phyloP scores from a whole-genome alignment of 2,329 filamentous ascomycete species.

The Pseudogymnoascus verrucosus region DNA sequence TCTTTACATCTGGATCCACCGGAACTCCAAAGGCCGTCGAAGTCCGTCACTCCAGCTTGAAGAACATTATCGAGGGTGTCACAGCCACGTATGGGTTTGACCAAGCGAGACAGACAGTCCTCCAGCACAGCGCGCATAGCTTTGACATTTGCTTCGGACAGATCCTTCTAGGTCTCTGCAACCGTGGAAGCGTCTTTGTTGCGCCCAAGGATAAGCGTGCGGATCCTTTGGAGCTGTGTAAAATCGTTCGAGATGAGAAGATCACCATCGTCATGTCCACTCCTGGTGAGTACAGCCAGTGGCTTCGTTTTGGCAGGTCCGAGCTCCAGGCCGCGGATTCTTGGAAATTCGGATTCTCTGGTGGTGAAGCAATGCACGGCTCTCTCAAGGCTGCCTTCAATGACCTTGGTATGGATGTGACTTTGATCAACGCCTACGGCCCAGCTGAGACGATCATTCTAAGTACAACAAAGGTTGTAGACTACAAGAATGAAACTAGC shows the following conservation, averaged over 20 bases:
- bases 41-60: neutral
- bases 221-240: neutral
- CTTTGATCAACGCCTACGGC: conserved; percentile 9
- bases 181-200: neutral
- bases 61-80: neutral
- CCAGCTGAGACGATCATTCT: conserved; percentile 8
- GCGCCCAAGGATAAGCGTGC: neutral
- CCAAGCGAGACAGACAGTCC: neutral
- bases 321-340: neutral
- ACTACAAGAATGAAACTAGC: conserved; percentile 7
- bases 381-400: conserved; percentile 19
- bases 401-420: conserved; percentile 13
- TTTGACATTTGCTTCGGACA: neutral
- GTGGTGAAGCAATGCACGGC: conserved; percentile 21
- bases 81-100: neutral
- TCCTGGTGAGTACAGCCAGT: conserved; percentile 18
- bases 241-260: conserved; percentile 13
- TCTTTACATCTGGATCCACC: too few species aligned
- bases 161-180: neutral
- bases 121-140: neutral
- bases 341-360: conserved; percentile 23
- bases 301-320: conserved; percentile 10
- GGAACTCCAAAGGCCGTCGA: conserved; percentile 18
- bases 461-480: conserved; percentile 20
- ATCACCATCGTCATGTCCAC: conserved; percentile 18